A percentile compares a stretch with the other conserved stretches of the same genome.
Evolutionary conservation across 176 grass and related monocot species (phyloP).

Genomic region (Tillandsia leiboldiana): DNA sequence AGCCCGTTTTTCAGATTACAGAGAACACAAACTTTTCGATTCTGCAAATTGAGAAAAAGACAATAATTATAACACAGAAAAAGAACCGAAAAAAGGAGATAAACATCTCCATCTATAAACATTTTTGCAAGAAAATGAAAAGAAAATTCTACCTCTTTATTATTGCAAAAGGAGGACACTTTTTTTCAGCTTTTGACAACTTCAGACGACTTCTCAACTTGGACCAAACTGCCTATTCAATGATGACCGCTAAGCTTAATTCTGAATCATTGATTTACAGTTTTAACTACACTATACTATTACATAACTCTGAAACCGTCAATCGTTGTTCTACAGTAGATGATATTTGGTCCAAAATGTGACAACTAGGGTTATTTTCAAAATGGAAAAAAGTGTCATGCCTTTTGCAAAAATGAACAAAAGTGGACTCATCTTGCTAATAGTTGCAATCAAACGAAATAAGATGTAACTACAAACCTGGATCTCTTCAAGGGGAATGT

Average conservation of each 20-base stretch:
- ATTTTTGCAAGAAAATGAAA: no score
- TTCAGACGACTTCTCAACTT: no score
- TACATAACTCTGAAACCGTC: neutral
- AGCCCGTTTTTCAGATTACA: constrained; percentile 88
- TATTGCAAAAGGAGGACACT: no score
- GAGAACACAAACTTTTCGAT: constrained; percentile 66
- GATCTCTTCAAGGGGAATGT: constrained; percentile 83
- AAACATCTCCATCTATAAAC: neutral
- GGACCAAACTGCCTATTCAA: no score
- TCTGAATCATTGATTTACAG: no score
- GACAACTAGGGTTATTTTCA: no score
- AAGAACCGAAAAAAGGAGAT: neutral
- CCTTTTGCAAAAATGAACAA: neutral
- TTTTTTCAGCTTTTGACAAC: no score
- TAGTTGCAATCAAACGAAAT: neutral
- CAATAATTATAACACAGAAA: constrained; percentile 7
- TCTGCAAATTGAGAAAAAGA: constrained; percentile 30
- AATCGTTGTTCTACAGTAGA: neutral
- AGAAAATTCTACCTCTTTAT: no score
- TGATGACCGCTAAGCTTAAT: no score
- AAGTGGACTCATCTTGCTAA: no score
- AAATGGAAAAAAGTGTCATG: neutral
- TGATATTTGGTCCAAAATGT: no score
- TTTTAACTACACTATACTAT: no score
- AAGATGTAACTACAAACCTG: constrained; percentile 28